These are phyloP conservation scores for Hanseniaspora guilliermondii DNA, from an alignment of 805 yeast genomes.

Conservation along the genomic window DNA sequence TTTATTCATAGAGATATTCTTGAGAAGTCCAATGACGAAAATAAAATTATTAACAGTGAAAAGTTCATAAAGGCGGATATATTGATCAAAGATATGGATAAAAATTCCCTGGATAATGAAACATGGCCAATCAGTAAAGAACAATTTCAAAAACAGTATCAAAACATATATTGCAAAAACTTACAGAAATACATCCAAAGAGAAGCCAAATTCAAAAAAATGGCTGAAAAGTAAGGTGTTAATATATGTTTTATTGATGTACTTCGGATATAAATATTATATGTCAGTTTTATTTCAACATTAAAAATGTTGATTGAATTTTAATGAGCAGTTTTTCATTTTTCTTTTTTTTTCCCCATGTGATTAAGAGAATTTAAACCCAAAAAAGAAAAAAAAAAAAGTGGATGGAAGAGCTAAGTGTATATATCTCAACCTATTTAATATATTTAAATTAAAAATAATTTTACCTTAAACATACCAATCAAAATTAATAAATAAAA, in stretches of 20 bases:
- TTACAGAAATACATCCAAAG: conserved; percentile 8
- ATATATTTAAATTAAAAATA: no score
- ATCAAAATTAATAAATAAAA: no score
- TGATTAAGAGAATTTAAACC: no score
- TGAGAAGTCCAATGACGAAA: background rate
- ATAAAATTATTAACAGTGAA: background rate
- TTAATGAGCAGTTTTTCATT: no score
- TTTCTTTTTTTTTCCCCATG: no score
- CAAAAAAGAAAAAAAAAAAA: no score
- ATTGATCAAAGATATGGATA: conserved; percentile 2
- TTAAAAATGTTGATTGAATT: no score
- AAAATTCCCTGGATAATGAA: background rate
- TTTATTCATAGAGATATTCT: background rate
- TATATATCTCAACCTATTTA: no score
- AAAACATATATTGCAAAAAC: background rate
- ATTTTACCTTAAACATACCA: no score
- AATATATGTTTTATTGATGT: background rate
- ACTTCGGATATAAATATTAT: no score
- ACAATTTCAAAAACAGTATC: background rate
- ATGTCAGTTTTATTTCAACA: no score
- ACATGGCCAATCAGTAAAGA: conserved; percentile 2
- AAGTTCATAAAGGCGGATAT: conserved; percentile 1
- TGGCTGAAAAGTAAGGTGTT: background rate
- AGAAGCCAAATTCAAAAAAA: conserved; percentile 3
- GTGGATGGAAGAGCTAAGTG: no score